Evolutionary conservation across 352 stramenopile species (phyloP).

Genomic region (Phytophthora capsici): DNA sequence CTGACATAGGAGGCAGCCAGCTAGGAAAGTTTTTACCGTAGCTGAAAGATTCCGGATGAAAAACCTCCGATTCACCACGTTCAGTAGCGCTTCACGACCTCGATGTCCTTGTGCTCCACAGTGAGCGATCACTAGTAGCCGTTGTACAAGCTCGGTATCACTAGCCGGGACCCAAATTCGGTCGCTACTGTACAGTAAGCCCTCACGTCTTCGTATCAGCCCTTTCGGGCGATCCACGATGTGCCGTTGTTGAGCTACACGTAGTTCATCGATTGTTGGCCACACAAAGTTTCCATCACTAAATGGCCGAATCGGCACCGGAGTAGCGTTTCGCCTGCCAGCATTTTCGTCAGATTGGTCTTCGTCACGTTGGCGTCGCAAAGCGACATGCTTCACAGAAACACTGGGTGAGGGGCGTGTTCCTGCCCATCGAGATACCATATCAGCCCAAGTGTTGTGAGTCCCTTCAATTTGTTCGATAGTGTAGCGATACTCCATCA

Average conservation of each 20-base stretch:
- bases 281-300: slow-evolving; percentile 20
- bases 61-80: neutral
- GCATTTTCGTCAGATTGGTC: no score
- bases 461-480: neutral
- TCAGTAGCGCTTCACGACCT: neutral
- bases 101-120: slow-evolving; percentile 12
- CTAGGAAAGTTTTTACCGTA: slow-evolving; percentile 11
- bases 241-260: slow-evolving; percentile 3
- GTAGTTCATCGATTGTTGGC: slow-evolving; percentile 7
- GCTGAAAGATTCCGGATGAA: slow-evolving; percentile 1
- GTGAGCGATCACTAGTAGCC: slow-evolving; percentile 6
- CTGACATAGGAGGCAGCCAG: slow-evolving; percentile 4
- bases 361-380: neutral
- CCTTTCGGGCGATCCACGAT: slow-evolving; percentile 3
- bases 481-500: neutral
- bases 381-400: neutral
- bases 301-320: slow-evolving; percentile 12
- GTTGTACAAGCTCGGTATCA: neutral
- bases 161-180: neutral
- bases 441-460: neutral
- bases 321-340: no score
- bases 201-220: neutral
- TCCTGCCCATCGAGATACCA: neutral
- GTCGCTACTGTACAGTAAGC: neutral
- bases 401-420: neutral